Conservation (phyloP, 495 filamentous ascomycete species). For the Trichocladium uniseriatum region DNA sequence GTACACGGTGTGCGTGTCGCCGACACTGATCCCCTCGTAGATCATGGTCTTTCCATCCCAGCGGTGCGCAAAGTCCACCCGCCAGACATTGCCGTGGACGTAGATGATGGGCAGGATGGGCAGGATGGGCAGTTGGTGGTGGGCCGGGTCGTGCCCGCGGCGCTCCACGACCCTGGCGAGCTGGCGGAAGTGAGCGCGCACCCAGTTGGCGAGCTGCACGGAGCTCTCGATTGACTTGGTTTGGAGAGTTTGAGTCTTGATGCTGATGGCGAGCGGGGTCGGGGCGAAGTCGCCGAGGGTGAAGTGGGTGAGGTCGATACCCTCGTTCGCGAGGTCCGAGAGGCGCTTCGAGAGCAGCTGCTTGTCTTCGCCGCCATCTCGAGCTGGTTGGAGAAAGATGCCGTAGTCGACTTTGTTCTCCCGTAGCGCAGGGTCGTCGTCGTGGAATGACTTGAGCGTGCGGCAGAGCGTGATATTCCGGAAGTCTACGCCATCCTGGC, state of each 20-base stretch:
- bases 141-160: background rate
- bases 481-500: background rate
- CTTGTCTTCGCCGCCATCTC: background rate
- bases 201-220: background rate
- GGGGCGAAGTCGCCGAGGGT: background rate
- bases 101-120: background rate
- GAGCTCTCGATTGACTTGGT: background rate
- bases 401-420: background rate
- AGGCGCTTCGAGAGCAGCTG: background rate
- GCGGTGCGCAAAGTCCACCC: background rate
- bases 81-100: background rate
- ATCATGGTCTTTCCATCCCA: background rate
- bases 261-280: background rate
- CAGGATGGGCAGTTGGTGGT: too few species aligned
- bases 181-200: background rate
- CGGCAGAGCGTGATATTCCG: background rate
- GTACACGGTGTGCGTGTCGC: background rate
- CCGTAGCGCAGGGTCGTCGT: background rate
- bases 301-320: background rate
- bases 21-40: background rate
- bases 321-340: background rate
- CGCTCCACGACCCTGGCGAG: background rate
- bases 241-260: background rate
- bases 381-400: background rate
- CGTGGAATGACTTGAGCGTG: background rate